Evolutionary conservation across 1,284 basidiomycete genomes (phyloP).

Genomic region (Moniliella sp.): DNA sequence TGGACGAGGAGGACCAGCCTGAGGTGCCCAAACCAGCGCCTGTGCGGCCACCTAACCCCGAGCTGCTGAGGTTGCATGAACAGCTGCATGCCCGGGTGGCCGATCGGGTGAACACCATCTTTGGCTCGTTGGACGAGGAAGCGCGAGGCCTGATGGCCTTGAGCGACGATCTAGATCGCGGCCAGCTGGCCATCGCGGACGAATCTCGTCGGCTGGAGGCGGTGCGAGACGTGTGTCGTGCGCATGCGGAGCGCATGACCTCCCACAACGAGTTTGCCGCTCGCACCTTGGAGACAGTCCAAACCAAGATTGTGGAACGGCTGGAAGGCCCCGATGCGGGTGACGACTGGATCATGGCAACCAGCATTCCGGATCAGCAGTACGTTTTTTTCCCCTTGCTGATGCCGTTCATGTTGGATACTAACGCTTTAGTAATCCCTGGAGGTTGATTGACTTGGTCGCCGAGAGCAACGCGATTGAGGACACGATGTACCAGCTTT

Average conservation of each 20-base stretch:
- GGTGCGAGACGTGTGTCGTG: conserved; percentile 71
- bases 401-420: background rate
- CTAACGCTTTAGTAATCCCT: background rate
- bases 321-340: background rate
- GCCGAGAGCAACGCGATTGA: conserved; percentile 97
- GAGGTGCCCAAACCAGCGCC: conserved; percentile 43
- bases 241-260: conserved; percentile 49
- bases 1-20: conserved; percentile 7
- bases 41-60: conserved; percentile 52
- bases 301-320: conserved; percentile 1
- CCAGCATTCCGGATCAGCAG: conserved; percentile 27
- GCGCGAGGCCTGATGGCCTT: conserved; percentile 56
- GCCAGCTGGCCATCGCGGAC: conserved; percentile 74
- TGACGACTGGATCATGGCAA: conserved; percentile 15
- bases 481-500: conserved; percentile 90
- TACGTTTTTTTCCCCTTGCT: conserved; percentile 1
- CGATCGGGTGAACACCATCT: conserved; percentile 47
- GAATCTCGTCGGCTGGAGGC: conserved; percentile 85
- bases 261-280: conserved; percentile 47
- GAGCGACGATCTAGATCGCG: conserved; percentile 60
- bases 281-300: conserved; percentile 44
- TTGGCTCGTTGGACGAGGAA: conserved; percentile 47
- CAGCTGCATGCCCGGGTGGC: conserved; percentile 55
- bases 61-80: conserved; percentile 61
- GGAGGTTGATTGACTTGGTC: conserved; percentile 69